Conservation (phyloP, 305 asterid genomes). For the Vinca major region DNA sequence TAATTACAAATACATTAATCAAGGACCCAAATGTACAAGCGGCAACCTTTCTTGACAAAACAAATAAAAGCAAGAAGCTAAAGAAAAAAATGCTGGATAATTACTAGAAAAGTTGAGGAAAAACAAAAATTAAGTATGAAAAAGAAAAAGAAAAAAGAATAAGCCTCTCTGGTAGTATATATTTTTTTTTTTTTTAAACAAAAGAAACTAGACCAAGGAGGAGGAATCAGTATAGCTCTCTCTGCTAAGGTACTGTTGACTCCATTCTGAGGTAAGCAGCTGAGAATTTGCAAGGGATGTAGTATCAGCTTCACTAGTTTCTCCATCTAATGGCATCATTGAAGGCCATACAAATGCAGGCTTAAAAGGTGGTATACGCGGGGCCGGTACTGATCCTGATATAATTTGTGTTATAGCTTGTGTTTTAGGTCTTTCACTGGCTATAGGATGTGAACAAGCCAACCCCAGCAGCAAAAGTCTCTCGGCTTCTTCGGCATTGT, state of each 20-base stretch:
- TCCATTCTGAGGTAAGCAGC: conserved; percentile 41
- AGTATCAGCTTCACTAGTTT: conserved; percentile 26
- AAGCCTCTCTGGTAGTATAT: no score
- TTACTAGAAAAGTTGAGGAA: no score
- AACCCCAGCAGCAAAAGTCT: conserved; percentile 58
- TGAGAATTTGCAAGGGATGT: conserved; percentile 30
- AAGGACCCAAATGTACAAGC: not conserved
- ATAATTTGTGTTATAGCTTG: conserved; percentile 55
- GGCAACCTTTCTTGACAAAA: no score
- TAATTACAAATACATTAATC: conserved; percentile 2
- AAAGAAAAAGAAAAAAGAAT: no score
- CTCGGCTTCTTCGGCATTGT: conserved; percentile 51
- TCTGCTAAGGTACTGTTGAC: conserved; percentile 46
- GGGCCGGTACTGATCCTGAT: conserved; percentile 47
- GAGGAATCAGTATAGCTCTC: conserved; percentile 33
- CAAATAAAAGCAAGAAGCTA: no score
- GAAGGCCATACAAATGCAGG: conserved; percentile 90
- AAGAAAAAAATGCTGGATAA: no score
- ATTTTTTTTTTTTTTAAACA: not conserved
- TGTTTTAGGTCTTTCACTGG: conserved; percentile 66
- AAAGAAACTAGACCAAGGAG: conserved; percentile 37
- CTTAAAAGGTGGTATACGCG: conserved; percentile 65
- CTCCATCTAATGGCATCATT: conserved; percentile 28
- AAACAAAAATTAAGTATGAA: no score
- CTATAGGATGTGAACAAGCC: conserved; percentile 77